Percentiles rank a stretch among this genome's conserved stretches.
phyloP scores from a whole-genome alignment of 345 rosid species.

The Jatropha curcas region DNA sequence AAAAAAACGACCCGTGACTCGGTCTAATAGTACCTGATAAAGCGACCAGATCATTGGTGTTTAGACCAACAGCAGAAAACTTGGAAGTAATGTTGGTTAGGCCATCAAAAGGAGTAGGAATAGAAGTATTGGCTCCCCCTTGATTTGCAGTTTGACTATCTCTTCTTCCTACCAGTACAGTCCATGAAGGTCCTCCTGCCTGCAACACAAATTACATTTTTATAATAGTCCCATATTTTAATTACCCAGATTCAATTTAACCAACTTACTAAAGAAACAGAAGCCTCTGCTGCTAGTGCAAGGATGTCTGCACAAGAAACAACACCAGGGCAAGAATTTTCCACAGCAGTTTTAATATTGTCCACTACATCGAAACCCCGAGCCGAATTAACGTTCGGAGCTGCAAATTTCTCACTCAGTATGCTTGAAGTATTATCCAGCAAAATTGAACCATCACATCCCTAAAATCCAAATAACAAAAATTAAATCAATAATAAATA shows the following conservation, averaged over 20 bases:
- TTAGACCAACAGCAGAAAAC: slow-evolving; percentile 42
- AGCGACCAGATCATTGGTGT: not conserved
- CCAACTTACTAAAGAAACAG: slow-evolving; percentile 54
- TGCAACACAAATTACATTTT: slow-evolving; percentile 12
- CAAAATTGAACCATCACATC: slow-evolving; percentile 71
- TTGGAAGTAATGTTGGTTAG: slow-evolving; percentile 44
- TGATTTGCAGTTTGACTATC: slow-evolving; percentile 63
- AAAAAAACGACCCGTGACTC: no score
- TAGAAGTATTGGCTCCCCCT: slow-evolving; percentile 43
- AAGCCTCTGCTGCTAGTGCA: slow-evolving; percentile 61
- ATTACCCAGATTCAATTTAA: no score
- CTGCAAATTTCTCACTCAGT: slow-evolving; percentile 63
- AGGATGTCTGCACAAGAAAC: slow-evolving; percentile 83
- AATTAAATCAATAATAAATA: no score
- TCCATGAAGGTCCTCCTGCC: slow-evolving; percentile 87
- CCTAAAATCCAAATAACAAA: slow-evolving; percentile 30
- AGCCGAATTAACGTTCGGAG: slow-evolving; percentile 47
- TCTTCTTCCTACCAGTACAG: slow-evolving; percentile 61
- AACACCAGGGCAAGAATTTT: slow-evolving; percentile 60
- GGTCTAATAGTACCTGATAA: slow-evolving; percentile 72
- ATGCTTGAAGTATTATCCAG: slow-evolving; percentile 48
- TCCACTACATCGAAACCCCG: slow-evolving; percentile 73
- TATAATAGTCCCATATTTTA: no score
- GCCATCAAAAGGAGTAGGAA: slow-evolving; percentile 58
- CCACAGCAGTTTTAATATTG: slow-evolving; percentile 61